Conservation (phyloP, 1,284 basidiomycete species). For the Pseudomicrostroma phylloplanum region DNA sequence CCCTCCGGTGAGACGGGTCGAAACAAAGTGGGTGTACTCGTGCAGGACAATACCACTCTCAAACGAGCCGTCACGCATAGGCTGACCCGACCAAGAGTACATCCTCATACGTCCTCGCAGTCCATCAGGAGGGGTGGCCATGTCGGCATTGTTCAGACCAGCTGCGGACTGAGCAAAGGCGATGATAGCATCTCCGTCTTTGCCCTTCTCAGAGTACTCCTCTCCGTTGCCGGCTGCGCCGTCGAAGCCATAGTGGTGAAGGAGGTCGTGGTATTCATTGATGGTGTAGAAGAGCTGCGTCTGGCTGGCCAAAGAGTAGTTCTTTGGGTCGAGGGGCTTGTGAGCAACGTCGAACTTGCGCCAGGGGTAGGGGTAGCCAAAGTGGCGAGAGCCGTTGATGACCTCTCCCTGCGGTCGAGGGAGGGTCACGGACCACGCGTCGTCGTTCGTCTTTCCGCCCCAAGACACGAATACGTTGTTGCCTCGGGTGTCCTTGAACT, state of each 20-base stretch:
- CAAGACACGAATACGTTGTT: constrained; percentile 41
- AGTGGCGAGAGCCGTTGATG: constrained; percentile 27
- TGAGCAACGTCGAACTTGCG: constrained; percentile 36
- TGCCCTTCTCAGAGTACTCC: constrained; percentile 78
- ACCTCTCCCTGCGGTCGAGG: constrained; percentile 27
- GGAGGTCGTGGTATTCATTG: constrained; percentile 39
- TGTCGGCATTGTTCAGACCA: constrained; percentile 61
- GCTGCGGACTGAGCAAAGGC: constrained; percentile 90
- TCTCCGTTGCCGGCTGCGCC: constrained; percentile 94
- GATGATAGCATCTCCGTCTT: constrained; percentile 80
- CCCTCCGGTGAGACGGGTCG: constrained; percentile 87
- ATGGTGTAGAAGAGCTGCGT: constrained; percentile 36
- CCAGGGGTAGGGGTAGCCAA: constrained; percentile 41
- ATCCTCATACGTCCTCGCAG: constrained; percentile 85
- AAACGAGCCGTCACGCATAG: constrained; percentile 87
- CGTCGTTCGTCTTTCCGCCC: constrained; percentile 27
- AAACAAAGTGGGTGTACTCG: constrained; percentile 69
- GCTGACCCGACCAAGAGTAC: constrained; percentile 53
- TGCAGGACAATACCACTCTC: constrained; percentile 57
- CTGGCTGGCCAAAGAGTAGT: constrained; percentile 20
- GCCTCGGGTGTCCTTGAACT: constrained; percentile 34
- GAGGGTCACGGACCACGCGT: constrained; percentile 23
- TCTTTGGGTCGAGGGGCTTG: constrained; percentile 23
- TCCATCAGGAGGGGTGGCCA: constrained; percentile 56
- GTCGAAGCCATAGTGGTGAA: constrained; percentile 66